Percentiles rank a stretch among this genome's conserved stretches.
Conservation (phyloP, 202 grass and related monocot genomes). For the Zoysia matrella region DNA sequence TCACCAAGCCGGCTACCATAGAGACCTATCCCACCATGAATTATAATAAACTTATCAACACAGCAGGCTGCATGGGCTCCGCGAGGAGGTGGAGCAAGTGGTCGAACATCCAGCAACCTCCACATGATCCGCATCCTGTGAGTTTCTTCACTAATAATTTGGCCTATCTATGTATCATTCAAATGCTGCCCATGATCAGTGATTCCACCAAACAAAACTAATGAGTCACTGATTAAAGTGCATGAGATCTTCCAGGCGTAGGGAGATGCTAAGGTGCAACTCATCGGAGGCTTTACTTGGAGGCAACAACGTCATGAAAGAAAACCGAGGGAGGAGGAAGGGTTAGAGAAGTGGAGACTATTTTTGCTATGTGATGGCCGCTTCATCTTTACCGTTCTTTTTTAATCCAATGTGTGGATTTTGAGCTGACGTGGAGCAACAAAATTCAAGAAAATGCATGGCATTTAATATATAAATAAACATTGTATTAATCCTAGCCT, state of each 20-base stretch:
- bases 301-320: no score
- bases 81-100: constrained; percentile 64
- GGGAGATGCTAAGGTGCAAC: no score
- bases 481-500: no score
- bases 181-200: constrained; percentile 76
- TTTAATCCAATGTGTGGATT: no score
- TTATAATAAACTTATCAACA: constrained; percentile 63
- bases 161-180: constrained; percentile 92
- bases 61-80: constrained; percentile 93
- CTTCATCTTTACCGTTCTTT: no score
- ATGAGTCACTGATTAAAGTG: constrained; percentile 51
- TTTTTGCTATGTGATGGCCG: no score
- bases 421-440: no score
- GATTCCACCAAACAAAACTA: constrained; percentile 95
- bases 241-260: constrained; percentile 38
- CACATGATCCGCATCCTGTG: constrained; percentile 68
- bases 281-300: no score
- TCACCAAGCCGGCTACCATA: constrained; percentile 74
- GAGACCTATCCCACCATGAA: constrained; percentile 88
- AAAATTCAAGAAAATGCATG: no score
- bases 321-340: no score
- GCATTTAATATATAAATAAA: no score
- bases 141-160: constrained; percentile 61
- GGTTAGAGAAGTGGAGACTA: no score
- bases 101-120: constrained; percentile 73